A percentile compares a stretch with the other conserved stretches of the same genome.
Evolutionary conservation across 2,329 filamentous ascomycete genomes (phyloP).

Genomic region (Xylaria sp.): DNA sequence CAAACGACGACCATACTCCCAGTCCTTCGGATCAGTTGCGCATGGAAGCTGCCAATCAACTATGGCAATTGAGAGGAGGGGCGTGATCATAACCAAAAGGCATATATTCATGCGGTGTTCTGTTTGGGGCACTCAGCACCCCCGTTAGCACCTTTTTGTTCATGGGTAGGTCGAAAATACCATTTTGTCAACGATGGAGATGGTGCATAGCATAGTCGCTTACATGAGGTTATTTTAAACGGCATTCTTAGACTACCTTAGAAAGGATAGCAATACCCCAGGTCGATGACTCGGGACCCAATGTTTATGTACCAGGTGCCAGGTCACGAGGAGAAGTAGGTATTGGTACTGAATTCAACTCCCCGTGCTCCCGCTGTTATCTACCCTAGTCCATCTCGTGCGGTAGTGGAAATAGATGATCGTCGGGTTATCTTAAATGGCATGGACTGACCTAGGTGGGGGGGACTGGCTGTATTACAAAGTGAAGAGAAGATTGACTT

Average conservation of each 20-base stretch:
- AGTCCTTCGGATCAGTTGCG: conserved; percentile 42
- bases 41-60: conserved; percentile 36
- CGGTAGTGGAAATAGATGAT: no score
- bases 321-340: no score
- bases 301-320: neutral
- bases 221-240: neutral
- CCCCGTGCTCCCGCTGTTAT: no score
- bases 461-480: no score
- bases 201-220: neutral
- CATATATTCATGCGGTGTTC: conserved; percentile 7
- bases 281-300: no score
- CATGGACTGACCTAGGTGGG: neutral
- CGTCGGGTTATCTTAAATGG: neutral
- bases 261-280: neutral
- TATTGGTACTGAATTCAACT: no score
- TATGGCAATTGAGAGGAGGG: conserved; percentile 22
- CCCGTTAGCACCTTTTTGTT: neutral
- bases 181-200: neutral
- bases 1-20: conserved; percentile 35
- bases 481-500: neutral
- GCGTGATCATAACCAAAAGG: neutral
- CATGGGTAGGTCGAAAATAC: neutral
- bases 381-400: no score
- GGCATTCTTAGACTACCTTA: neutral
- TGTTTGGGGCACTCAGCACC: conserved; percentile 15